Percentiles rank a stretch among this genome's conserved stretches.
Evolutionary conservation across 2,329 filamentous ascomycete species (phyloP).

Genomic region (Exophiala dermatitidis): DNA sequence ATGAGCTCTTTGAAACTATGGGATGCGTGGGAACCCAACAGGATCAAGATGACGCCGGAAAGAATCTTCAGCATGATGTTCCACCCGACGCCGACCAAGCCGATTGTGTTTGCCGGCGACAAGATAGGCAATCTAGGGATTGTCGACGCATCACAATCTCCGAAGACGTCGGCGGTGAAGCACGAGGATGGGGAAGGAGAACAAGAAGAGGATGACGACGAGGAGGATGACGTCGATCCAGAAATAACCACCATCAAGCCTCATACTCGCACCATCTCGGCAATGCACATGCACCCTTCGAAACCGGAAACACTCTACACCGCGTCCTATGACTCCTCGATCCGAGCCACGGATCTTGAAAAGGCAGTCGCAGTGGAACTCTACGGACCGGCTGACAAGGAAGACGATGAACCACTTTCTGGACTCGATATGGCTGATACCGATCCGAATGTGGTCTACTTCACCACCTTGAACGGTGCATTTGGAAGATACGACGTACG

Average conservation of each 20-base stretch:
- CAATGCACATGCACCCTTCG: constrained; percentile 67
- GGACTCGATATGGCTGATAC: constrained; percentile 69
- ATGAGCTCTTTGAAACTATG: constrained; percentile 75
- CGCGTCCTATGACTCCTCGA: constrained; percentile 85
- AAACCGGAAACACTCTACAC: constrained; percentile 73
- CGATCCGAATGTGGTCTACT: constrained; percentile 69
- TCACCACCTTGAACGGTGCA: constrained; percentile 74
- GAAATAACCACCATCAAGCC: constrained; percentile 85
- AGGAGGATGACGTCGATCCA: constrained; percentile 60
- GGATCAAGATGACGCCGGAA: constrained; percentile 89
- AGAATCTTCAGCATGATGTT: constrained; percentile 80
- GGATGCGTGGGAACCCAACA: constrained; percentile 72
- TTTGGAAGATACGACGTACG: constrained; percentile 78
- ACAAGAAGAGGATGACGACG: constrained; percentile 58
- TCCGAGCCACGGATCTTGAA: constrained; percentile 75
- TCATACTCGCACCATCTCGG: constrained; percentile 79
- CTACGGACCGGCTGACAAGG: constrained; percentile 64
- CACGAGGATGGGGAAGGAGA: constrained; percentile 52
- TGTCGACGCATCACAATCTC: constrained; percentile 72
- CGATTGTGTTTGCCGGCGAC: constrained; percentile 86
- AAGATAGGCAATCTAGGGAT: constrained; percentile 87
- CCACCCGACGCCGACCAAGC: constrained; percentile 78
- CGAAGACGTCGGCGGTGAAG: constrained; percentile 29
- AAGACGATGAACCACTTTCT: constrained; percentile 71
- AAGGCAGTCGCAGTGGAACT: constrained; percentile 73